Base-by-base conservation (phyloP, 2,329 filamentous ascomycete genomes). In the Trematosphaeria pertusa region DNA sequence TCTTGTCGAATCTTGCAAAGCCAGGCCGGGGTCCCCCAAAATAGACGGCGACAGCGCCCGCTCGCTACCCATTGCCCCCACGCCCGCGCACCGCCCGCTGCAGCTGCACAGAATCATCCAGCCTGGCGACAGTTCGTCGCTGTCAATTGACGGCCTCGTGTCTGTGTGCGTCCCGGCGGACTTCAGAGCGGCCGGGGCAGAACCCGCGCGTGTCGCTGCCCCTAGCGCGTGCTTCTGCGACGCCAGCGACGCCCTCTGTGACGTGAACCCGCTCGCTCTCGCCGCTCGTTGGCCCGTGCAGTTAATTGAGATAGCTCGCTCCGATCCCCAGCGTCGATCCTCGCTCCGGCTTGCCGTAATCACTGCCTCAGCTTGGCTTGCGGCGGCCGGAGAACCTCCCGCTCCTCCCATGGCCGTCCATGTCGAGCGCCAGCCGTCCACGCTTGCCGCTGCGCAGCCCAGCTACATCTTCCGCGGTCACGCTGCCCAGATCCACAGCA, bases 381-480 rank as follows among this genome's bases (percentile, higher is more conserved):
- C 22, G n/a, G n/a, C 17, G 28, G 11, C 28, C 4, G 28, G 5
- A 38, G 5, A 4, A 10, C n/a, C 22, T 14, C 14, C 39, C 15
- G 3, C 42, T 50, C 43, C 48, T 45, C 52, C 43, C 53, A 70
- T 69, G 65, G 58, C 61, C 39, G 33, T 52, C 30, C 58, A 67
- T 33, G 34, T 24, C 38, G 60, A 65, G 48, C 58, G 50, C 50
- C 65, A 65, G 45, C 41, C 62, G 12, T 52, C 68, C 32, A 37
- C 58, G 22, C 67, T 67, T 21, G 75, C 78, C 26, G 79, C 81
- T 24, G 77, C 82, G 17, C 82, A 81, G 42, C 85, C 85, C 39
- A 72, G 74, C 35, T 87, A 87, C 67, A 85, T 97, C 48, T 82
- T 99, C 28, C 88, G 94, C 54, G 94, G 94, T 41, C 94, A 97